Conservation (phyloP, 805 yeast genomes). For the Candida sphagnicola region DNA sequence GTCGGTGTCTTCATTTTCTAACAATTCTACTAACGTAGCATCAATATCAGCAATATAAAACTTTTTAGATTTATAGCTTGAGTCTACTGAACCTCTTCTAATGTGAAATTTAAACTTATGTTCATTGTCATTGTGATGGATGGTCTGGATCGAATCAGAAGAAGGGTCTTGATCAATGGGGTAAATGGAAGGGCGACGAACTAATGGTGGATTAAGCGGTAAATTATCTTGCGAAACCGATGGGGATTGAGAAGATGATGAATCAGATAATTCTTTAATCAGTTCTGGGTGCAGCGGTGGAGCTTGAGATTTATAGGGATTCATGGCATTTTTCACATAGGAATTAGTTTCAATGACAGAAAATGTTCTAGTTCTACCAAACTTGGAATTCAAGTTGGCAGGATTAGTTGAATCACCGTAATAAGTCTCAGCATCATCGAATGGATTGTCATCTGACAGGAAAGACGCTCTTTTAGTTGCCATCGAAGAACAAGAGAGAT, state of each 20-base stretch:
- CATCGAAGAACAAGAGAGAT: not conserved
- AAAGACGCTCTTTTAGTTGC: conserved; percentile 14
- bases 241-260: conserved; percentile 3
- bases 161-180: conserved; percentile 19
- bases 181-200: conserved; percentile 23
- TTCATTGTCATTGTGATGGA: conserved; percentile 5
- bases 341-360: conserved; percentile 33
- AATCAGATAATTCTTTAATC: conserved; percentile 8
- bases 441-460: conserved; percentile 57
- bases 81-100: conserved; percentile 31
- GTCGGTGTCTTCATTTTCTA: conserved; percentile 82
- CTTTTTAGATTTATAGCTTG: conserved; percentile 32
- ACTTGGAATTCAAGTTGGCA: conserved; percentile 28
- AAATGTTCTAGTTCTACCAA: conserved; percentile 56
- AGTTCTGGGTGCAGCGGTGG: conserved; percentile 5
- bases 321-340: conserved; percentile 7
- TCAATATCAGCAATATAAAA: conserved; percentile 77
- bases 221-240: not conserved
- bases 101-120: conserved; percentile 11
- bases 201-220: not conserved
- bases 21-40: conserved; percentile 61
- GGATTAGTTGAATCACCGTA: conserved; percentile 65
- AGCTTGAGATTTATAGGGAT: not conserved
- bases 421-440: conserved; percentile 62
- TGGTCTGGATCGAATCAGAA: conserved; percentile 8